Evolutionary conservation across 2,329 filamentous ascomycete genomes (phyloP).

Genomic region (Achaetomium macrosporum): DNA sequence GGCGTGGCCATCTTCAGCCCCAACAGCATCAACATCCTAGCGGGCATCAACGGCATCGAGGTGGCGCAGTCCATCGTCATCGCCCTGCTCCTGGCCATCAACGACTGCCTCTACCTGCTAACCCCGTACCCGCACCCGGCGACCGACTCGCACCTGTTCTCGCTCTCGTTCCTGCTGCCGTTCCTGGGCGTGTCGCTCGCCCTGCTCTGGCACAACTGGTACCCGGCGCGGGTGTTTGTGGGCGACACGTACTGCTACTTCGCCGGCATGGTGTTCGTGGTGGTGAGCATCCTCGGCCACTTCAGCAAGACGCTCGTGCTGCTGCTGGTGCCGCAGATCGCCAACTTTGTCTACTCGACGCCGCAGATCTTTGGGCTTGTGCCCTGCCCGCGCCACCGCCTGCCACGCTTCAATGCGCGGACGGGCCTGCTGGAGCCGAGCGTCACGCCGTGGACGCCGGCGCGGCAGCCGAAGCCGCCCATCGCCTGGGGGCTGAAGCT

Average conservation of each 20-base stretch:
- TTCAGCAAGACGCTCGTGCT: slow-evolving; percentile 96
- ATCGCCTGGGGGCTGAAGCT: slow-evolving; percentile 61
- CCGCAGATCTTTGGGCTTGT: slow-evolving; percentile 88
- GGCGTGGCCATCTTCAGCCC: slow-evolving; percentile 94
- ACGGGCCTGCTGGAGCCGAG: slow-evolving; percentile 84
- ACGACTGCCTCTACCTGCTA: slow-evolving; percentile 82
- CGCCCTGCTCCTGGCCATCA: slow-evolving; percentile 73
- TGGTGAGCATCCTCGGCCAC: slow-evolving; percentile 92
- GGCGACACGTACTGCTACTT: slow-evolving; percentile 99
- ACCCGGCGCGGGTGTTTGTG: slow-evolving; percentile 89
- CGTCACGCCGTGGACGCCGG: slow-evolving; percentile 65
- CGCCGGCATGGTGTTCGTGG: slow-evolving; percentile 97
- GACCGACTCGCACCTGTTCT: slow-evolving; percentile 93
- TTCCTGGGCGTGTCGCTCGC: slow-evolving; percentile 90
- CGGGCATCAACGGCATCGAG: slow-evolving; percentile 97
- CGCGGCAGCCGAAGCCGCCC: slow-evolving; percentile 60
- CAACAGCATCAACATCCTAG: slow-evolving; percentile 99
- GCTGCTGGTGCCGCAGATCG: slow-evolving; percentile 85
- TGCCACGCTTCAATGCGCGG: slow-evolving; percentile 81
- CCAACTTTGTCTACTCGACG: slow-evolving; percentile 92
- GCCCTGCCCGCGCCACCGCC: slow-evolving; percentile 85
- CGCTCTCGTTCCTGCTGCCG: slow-evolving; percentile 86
- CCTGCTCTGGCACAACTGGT: slow-evolving; percentile 89
- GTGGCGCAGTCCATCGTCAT: slow-evolving; percentile 91
- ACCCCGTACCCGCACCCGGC: slow-evolving; percentile 85